These are phyloP conservation scores for Aspergillus campestris DNA, from an alignment of 495 filamentous ascomycete genomes.

Conservation along the genomic window DNA sequence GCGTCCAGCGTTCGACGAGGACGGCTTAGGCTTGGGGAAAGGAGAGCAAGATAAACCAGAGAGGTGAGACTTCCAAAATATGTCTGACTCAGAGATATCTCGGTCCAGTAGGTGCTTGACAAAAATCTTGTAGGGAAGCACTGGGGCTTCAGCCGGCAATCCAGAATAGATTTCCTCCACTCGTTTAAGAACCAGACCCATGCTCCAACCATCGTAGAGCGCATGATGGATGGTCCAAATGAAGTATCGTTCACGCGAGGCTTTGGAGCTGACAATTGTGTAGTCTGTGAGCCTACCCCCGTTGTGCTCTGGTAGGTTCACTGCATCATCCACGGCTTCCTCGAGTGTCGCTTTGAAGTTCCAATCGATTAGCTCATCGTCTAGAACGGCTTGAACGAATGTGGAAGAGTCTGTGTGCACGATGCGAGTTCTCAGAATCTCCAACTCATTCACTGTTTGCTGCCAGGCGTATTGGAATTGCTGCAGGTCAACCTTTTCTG, in stretches of 20 bases:
- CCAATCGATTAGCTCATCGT: slow-evolving; percentile 40
- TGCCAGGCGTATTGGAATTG: slow-evolving; percentile 49
- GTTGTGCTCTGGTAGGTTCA: slow-evolving; percentile 39
- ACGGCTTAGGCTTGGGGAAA: slow-evolving; percentile 25
- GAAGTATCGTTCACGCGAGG: slow-evolving; percentile 33
- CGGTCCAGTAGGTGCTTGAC: slow-evolving; percentile 31
- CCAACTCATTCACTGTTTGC: slow-evolving; percentile 32
- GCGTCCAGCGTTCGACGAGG: slow-evolving; percentile 16
- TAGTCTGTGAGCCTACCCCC: slow-evolving; percentile 50
- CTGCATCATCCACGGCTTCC: slow-evolving; percentile 34
- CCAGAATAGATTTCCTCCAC: slow-evolving; percentile 41
- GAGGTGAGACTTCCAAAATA: slow-evolving; percentile 39
- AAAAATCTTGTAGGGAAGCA: slow-evolving; percentile 31
- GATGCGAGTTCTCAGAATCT: slow-evolving; percentile 50
- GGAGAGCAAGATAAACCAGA: slow-evolving; percentile 4
- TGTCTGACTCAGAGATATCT: slow-evolving; percentile 27
- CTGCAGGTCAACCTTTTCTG: slow-evolving; percentile 31
- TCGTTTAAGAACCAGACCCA: slow-evolving; percentile 48
- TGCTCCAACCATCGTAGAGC: slow-evolving; percentile 63
- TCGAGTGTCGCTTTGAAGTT: slow-evolving; percentile 33
- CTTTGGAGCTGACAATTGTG: slow-evolving; percentile 32
- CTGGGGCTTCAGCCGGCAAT: slow-evolving; percentile 4
- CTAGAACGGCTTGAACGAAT: slow-evolving; percentile 49
- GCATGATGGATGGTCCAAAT: slow-evolving; percentile 61
- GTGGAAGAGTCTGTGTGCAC: slow-evolving; percentile 38